Evolutionary conservation across 2,329 filamentous ascomycete genomes (phyloP), one percentile per base, ranked within the genome.

Genomic region (Neofusicoccum sp.): DNA sequence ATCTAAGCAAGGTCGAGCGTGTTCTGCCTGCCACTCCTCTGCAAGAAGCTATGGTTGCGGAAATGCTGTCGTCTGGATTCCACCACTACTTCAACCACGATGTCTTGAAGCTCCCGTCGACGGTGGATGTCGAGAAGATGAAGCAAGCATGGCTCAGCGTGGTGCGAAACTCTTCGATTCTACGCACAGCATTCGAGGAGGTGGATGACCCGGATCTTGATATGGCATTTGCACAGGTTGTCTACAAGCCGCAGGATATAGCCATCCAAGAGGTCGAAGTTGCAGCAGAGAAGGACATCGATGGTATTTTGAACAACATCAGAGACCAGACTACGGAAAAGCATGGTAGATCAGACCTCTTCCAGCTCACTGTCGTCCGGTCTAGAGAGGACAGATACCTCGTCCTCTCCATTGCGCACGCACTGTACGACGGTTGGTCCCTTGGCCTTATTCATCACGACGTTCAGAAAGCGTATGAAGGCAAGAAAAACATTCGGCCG

Each of bases 371-470:
- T 3, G 54, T 80, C 3, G 65, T 79, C 20, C 63, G 71, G 14
- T 69, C 74, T 20, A 60, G 68, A 0, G 54, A 63, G 5, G 70
- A 74, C 14, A 69, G 58, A 3, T 82, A 81, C 61, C 67, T 86
- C n/a, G 61, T 84, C 4, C 71, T 97, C 1, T 93, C 91, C 0
- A 86, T 96, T 40, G 84, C 92, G 0, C 93, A 97, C 73, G 91
- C 92, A 1, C 80, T 96, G 20, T 97, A 97, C 65, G 93, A 97
- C 69, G 93, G 93, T 0, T 92, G 88, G 84, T 96, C 92, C 2
- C 81, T 97, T 11, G 79, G 80, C 3, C 76, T 96, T 14, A 74
- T 97, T 1, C 91, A 95, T 66, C 78, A 82, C 44, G 86, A 95
- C 67, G 82, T 96, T 0, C 73, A 80, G 14, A 78, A 74, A n/a